phyloP scores from a whole-genome alignment of 108 stramenopile genomes.

The Chaetoceros tenuissimus region DNA sequence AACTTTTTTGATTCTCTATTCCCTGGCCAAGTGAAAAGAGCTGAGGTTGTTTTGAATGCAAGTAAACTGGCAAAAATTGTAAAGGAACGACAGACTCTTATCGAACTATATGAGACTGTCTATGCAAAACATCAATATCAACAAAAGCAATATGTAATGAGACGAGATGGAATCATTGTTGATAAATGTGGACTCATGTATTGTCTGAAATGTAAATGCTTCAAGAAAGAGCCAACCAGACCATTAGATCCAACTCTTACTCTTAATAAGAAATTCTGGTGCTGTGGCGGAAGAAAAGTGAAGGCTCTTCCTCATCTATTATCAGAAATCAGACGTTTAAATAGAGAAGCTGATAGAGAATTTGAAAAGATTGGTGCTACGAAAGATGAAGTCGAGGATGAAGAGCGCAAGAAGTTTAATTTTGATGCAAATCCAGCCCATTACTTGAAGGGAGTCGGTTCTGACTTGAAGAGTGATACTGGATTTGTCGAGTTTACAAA shows the following conservation, averaged over 20 bases:
- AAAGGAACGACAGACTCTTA: conserved; percentile 17
- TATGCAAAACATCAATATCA: conserved; percentile 14
- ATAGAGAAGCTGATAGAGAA: conserved; percentile 5
- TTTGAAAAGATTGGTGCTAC: neutral
- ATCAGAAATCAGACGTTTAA: conserved; percentile 12
- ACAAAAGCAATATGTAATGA: neutral
- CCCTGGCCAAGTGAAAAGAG: conserved; percentile 42
- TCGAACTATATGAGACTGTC: conserved; percentile 29
- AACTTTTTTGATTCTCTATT: conserved; percentile 47
- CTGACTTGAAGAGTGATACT: conserved; percentile 24
- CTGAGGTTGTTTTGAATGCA: conserved; percentile 44
- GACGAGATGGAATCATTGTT: neutral
- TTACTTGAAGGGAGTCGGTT: neutral
- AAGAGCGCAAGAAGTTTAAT: neutral
- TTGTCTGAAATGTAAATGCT: conserved; percentile 4
- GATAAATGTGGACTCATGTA: neutral
- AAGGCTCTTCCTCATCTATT: conserved; percentile 8
- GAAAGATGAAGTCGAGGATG: conserved; percentile 1
- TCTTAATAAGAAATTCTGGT: neutral
- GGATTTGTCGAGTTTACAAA: conserved; percentile 51
- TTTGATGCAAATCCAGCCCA: neutral
- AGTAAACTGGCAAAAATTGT: conserved; percentile 17
- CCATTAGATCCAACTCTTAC: conserved; percentile 4
- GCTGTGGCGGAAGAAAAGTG: conserved; percentile 1
- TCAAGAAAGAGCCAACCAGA: neutral